A percentile compares a stretch with the other conserved stretches of the same genome.
phyloP scores from a whole-genome alignment of 208 protist species.

The Crithidia expoeki region DNA sequence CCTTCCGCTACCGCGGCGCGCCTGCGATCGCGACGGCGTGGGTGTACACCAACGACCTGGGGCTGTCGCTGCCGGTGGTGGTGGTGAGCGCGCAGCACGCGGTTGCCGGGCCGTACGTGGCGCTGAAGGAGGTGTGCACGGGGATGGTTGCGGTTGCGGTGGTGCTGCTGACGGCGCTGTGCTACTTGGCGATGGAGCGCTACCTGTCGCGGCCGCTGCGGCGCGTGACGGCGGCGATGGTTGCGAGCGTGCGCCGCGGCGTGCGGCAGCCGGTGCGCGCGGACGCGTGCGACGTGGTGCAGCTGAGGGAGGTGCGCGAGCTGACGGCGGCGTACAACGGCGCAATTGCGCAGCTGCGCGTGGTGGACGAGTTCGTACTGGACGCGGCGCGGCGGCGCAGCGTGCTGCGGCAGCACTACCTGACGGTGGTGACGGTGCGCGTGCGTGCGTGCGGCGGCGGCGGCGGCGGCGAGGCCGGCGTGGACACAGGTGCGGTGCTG shows the following conservation, averaged over 20 bases:
- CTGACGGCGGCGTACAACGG: constrained; percentile 26
- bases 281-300: constrained; percentile 9
- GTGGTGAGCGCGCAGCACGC: constrained; percentile 4
- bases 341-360: constrained; percentile 23
- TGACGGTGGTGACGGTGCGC: constrained; percentile 12
- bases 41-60: background rate
- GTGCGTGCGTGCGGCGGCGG: constrained; percentile 4
- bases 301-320: constrained; percentile 13
- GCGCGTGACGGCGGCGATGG: constrained; percentile 7
- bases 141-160: background rate
- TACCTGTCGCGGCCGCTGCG: constrained; percentile 18
- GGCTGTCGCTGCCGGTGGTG: constrained; percentile 14
- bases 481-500: constrained; percentile 7
- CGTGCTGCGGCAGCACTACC: constrained; percentile 7
- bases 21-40: constrained; percentile 15
- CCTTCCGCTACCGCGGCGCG: constrained; percentile 20
- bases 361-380: constrained; percentile 31
- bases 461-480: background rate
- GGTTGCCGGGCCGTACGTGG: constrained; percentile 3
- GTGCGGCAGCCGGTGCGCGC: constrained; percentile 11
- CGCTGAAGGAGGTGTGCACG: background rate
- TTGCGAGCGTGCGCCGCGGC: constrained; percentile 7
- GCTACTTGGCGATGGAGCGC: constrained; percentile 8
- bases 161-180: constrained; percentile 1
- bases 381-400: background rate